Percentiles rank a stretch among this genome's conserved stretches.
Evolutionary conservation across 73 alveolate genomes (phyloP).

Genomic region (Paramecium bursaria): DNA sequence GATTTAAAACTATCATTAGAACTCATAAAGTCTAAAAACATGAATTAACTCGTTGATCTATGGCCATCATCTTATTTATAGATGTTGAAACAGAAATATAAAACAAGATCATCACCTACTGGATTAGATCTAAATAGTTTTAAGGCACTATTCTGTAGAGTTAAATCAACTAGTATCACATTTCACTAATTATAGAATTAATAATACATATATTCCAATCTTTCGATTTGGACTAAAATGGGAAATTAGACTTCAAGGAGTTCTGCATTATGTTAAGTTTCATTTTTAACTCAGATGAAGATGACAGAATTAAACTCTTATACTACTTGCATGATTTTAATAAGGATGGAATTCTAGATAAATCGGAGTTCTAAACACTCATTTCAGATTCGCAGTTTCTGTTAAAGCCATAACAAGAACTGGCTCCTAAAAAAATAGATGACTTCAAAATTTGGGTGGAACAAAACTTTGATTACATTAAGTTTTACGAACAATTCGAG

Average conservation of each 20-base stretch:
- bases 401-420: not conserved
- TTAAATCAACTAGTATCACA: slow-evolving; percentile 38
- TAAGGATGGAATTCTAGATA: slow-evolving; percentile 34
- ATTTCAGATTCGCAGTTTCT: not conserved
- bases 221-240: slow-evolving; percentile 50
- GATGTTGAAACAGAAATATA: slow-evolving; percentile 42
- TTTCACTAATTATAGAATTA: not conserved
- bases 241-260: slow-evolving; percentile 35
- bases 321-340: slow-evolving; percentile 25
- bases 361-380: slow-evolving; percentile 35
- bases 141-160: not conserved
- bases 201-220: slow-evolving; percentile 37
- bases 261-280: slow-evolving; percentile 34
- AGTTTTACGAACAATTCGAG: slow-evolving; percentile 69
- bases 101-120: not conserved
- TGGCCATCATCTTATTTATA: slow-evolving; percentile 53
- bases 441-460: slow-evolving; percentile 18
- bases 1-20: not conserved
- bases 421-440: not conserved
- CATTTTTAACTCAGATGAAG: slow-evolving; percentile 43
- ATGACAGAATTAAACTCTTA: not conserved
- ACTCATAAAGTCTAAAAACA: not conserved
- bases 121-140: slow-evolving; percentile 27
- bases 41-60: slow-evolving; percentile 8
- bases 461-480: slow-evolving; percentile 1